Percentiles rank a stretch among this genome's conserved stretches.
phyloP scores from a whole-genome alignment of 768 basidiomycete species.

The Strobilomyces dryophilus region DNA sequence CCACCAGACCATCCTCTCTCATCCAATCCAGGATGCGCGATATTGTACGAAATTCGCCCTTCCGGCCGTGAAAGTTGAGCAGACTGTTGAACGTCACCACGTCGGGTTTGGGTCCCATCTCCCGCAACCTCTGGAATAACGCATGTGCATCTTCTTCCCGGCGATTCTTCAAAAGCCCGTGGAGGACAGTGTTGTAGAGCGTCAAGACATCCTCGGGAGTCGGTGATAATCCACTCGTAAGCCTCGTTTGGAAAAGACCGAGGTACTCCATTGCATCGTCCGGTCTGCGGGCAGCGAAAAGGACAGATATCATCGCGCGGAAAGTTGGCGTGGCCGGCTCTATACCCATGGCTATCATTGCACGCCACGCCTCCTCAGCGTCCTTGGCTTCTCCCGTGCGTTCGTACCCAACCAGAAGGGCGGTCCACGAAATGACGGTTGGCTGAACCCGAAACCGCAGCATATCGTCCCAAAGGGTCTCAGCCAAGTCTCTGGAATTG shows the following conservation, averaged over 20 bases:
- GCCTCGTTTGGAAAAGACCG: constrained; percentile 39
- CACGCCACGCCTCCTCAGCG: constrained; percentile 57
- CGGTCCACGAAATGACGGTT: constrained; percentile 64
- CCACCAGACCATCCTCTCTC: constrained; percentile 46
- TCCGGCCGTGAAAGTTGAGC: constrained; percentile 61
- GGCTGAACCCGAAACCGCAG: constrained; percentile 43
- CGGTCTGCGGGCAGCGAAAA: constrained; percentile 48
- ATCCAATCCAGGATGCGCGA: constrained; percentile 57
- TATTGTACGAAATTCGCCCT: constrained; percentile 59
- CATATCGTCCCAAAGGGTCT: constrained; percentile 68
- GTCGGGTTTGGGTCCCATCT: constrained; percentile 58
- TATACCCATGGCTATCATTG: constrained; percentile 55
- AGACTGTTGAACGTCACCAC: constrained; percentile 80
- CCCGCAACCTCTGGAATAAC: constrained; percentile 43
- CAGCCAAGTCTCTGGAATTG: constrained; percentile 53
- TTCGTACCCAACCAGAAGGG: constrained; percentile 61
- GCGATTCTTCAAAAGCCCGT: constrained; percentile 53
- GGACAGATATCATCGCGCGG: constrained; percentile 61
- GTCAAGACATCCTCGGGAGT: constrained; percentile 32
- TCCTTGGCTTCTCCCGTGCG: constrained; percentile 46
- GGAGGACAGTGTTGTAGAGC: constrained; percentile 73
- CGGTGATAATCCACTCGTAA: constrained; percentile 16
- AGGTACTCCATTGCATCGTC: constrained; percentile 53
- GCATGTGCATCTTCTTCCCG: constrained; percentile 38
- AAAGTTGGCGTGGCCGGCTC: constrained; percentile 62